These are phyloP conservation scores for Elsinoe necatrix DNA, from an alignment of 2,329 filamentous ascomycete genomes.

Conservation along the genomic window DNA sequence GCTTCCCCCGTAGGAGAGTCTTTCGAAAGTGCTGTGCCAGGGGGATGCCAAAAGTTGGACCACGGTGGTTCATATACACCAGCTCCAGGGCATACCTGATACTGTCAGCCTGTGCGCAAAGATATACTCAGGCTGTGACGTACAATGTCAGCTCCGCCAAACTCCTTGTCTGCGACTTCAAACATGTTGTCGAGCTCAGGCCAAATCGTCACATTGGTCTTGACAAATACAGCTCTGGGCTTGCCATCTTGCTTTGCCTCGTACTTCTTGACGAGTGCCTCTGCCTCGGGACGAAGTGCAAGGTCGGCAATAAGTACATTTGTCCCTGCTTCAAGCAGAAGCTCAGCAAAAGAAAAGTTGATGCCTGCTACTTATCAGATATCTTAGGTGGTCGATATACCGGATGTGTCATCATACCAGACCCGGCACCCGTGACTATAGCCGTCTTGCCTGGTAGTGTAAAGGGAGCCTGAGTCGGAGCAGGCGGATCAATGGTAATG, in stretches of 20 bases:
- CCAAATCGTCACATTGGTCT: conserved; percentile 45
- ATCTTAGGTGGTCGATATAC: neutral
- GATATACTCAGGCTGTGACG: too few species aligned
- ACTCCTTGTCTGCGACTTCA: conserved; percentile 39
- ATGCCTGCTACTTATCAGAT: conserved; percentile 32
- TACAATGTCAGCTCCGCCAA: conserved; percentile 40
- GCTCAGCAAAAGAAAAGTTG: conserved; percentile 38
- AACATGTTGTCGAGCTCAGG: conserved; percentile 43
- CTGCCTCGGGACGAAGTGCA: conserved; percentile 39
- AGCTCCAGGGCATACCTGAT: conserved; percentile 38
- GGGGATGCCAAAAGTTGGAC: conserved; percentile 43
- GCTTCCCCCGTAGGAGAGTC: conserved; percentile 27
- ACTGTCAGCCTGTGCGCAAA: conserved; percentile 21
- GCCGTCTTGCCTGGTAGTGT: conserved; percentile 39
- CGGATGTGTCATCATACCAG: conserved; percentile 23
- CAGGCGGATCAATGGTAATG: neutral
- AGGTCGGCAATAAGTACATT: conserved; percentile 44
- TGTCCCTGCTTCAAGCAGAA: conserved; percentile 39
- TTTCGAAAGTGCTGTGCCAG: conserved; percentile 29
- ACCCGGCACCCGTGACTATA: conserved; percentile 42
- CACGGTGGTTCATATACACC: conserved; percentile 42
- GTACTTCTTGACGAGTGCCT: conserved; percentile 34
- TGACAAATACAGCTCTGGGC: conserved; percentile 34
- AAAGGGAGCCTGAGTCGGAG: conserved; percentile 25
- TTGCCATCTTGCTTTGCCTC: conserved; percentile 20